Base-by-base conservation (phyloP, 163 green algal species). In the Picocystis sp. region DNA sequence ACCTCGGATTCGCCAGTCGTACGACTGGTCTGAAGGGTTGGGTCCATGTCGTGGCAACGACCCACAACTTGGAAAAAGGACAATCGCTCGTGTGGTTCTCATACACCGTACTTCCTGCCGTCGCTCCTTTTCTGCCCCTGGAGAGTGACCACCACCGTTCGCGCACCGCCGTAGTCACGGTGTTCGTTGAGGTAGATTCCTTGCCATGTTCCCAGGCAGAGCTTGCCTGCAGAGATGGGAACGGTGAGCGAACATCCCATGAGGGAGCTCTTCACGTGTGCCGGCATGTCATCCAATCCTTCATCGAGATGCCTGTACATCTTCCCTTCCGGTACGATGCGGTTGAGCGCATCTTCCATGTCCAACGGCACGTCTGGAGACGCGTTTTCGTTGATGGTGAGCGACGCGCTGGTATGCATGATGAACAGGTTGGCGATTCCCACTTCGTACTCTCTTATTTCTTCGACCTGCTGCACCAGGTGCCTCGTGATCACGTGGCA, bases 271-370 rank as follows among this genome's bases (percentile, higher is more conserved):
- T 93, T 92, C 11, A 92, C 62, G 56, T 93, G 83, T 10, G 75
- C 85, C 19, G 87, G 87, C 87, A 95, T 95, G 72, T 96, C 87
- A 62, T 96, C 87, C 12, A 61, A 57, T 0, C 86, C 86, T 63
- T 93, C 83, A 45, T 91, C 81, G 13, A 47, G 24, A 48, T 62
- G 57, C 22, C 44, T 23, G 9, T 24, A 33, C 44, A 25, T 46
- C 0, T 49, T 63, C 15, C 76, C 64, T 55, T 92, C 82, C 15
- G 82, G 82, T 0, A 58, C 81, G 5, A 90, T 61, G 2, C 68
- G 56, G 62, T 92, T 72, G 23, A 92, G 56, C 8, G 29, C 29
- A 8, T 38, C 29, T 38, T 38, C 29, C 29, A 38, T 38, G 59
- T 95, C 87, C 33, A 82, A 45, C 1, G 72, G 84, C 21, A 95